Percentiles rank a stretch among this genome's conserved stretches.
Conservation (phyloP, 441 rosid genomes). For the Croton laevigatus region DNA sequence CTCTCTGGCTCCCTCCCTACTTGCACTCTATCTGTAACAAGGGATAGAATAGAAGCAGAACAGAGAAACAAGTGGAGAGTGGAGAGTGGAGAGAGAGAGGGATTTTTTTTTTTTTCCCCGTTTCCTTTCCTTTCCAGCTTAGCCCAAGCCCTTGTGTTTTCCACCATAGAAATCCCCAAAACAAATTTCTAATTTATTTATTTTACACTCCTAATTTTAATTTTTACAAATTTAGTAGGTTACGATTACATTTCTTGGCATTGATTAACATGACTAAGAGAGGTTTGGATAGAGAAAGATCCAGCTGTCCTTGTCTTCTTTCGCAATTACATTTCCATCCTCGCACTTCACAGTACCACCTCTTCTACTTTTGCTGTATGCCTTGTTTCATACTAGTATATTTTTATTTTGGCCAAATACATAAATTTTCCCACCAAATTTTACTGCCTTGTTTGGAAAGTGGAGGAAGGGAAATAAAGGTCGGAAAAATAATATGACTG, state of each 20-base stretch:
- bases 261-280: not conserved
- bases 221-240: not conserved
- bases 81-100: constrained; percentile 23
- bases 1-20: constrained; percentile 12
- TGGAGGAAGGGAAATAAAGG: too few species aligned
- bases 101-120: not conserved
- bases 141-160: constrained; percentile 33
- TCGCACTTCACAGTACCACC: not conserved
- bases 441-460: too few species aligned
- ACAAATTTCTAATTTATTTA: constrained; percentile 7
- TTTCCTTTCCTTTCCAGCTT: constrained; percentile 18
- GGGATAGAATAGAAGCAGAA: constrained; percentile 19
- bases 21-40: constrained; percentile 10
- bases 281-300: constrained; percentile 5
- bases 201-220: not conserved
- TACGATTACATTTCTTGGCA: not conserved
- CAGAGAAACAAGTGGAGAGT: constrained; percentile 26
- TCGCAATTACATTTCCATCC: constrained; percentile 27
- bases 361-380: not conserved
- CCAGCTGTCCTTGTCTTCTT: constrained; percentile 35
- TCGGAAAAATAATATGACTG: too few species aligned
- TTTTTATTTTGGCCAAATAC: too few species aligned
- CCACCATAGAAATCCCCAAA: constrained; percentile 40
- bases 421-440: too few species aligned
- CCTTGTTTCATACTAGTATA: not conserved